These are phyloP conservation scores for Saccharomycopsis oosterbeekiorum DNA, from an alignment of 805 yeast species.

Conservation along the genomic window DNA sequence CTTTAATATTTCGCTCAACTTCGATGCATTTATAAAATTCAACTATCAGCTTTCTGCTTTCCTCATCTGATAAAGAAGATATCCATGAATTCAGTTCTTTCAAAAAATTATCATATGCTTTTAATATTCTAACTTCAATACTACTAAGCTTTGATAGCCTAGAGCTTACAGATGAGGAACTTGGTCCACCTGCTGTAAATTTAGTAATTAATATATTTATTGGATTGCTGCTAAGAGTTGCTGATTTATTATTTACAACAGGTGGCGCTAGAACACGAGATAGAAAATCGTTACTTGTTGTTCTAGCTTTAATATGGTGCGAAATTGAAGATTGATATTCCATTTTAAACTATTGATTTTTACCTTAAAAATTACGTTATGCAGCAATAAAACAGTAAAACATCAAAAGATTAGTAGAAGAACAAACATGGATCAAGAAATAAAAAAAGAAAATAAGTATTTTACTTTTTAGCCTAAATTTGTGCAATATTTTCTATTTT, in stretches of 20 bases:
- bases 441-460: too few species aligned
- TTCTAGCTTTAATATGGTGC: background rate
- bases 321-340: background rate
- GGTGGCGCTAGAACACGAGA: slow-evolving; percentile 3
- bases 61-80: slow-evolving; percentile 29
- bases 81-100: slow-evolving; percentile 37
- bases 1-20: slow-evolving; percentile 29
- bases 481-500: too few species aligned
- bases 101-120: slow-evolving; percentile 30
- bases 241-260: slow-evolving; percentile 9
- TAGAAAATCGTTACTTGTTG: background rate
- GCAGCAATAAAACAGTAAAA: too few species aligned
- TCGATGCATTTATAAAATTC: slow-evolving; percentile 33
- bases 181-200: slow-evolving; percentile 20
- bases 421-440: too few species aligned
- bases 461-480: too few species aligned
- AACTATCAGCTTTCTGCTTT: slow-evolving; percentile 30
- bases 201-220: slow-evolving; percentile 22
- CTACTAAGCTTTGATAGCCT: slow-evolving; percentile 31
- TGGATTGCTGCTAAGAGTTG: slow-evolving; percentile 18
- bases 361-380: too few species aligned
- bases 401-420: background rate
- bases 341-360: background rate
- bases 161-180: slow-evolving; percentile 26
- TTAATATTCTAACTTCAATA: slow-evolving; percentile 30